Base-by-base conservation (phyloP, 192 early-diverging fungal genomes). In the Chytriomyces hyalinus region DNA sequence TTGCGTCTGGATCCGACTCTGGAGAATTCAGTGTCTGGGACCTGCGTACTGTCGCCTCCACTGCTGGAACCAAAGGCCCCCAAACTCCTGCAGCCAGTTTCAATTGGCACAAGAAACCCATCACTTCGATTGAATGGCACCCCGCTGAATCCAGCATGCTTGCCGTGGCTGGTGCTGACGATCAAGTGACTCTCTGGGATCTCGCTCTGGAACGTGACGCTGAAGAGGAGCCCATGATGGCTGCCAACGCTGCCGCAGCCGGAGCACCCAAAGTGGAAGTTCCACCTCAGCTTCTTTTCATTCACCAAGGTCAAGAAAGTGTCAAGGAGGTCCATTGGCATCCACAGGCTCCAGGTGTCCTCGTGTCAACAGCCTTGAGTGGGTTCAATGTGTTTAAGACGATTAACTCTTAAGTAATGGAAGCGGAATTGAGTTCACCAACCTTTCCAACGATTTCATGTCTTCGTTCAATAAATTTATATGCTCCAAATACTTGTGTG, bases 361-460 rank as follows among this genome's bases (percentile, higher is more conserved):
- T 99, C 5, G 86, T 94, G 26, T 92, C 91, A 57, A 99, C 97
- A 61, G 91, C 96, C 17, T 85, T 79, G 63, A 83, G 92, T 46
- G 97, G 97, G 22, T 96, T 98, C 82, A 98, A 99, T 81, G 88
- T 99, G 51, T 98, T 97, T 84, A 97, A 98, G 83, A 98, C 97
- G n/a, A 96, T 99, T 65, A 90, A 90, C 75, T 84, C 80, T 49
- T 82, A 46, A 78, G 61, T 57, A 36, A 0, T 36, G 1, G 36
- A 36, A 36, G 36, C 36, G 36, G 36, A 36, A 4, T 36, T 36
- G 36, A 0, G 24, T 26, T 26, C 24, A 26, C 24, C 24, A 26
- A 26, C 24, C 24, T 26, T 36, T 36, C 36, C 36, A 36, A 36
- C 36, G 36, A 36, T 36, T 36, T 36, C 36, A 2, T 36, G 24